Conservation (phyloP, 768 basidiomycete genomes). For the Chalciporus chontae region DNA sequence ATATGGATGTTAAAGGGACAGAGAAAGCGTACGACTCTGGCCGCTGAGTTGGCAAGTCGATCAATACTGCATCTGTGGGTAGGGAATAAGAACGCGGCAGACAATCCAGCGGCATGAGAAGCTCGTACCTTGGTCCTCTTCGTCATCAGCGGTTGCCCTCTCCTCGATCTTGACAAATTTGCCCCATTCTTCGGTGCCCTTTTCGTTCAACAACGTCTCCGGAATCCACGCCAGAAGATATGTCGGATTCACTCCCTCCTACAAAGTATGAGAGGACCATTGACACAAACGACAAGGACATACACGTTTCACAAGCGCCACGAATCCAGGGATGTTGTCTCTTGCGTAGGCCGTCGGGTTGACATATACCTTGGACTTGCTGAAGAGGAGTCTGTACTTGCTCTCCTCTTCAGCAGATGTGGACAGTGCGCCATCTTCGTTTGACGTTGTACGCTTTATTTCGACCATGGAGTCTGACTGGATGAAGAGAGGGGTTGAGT, state of each 20-base stretch:
- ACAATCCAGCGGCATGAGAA: neutral
- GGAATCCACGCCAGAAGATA: slow-evolving; percentile 94
- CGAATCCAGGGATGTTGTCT: slow-evolving; percentile 94
- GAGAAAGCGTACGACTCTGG: slow-evolving; percentile 95
- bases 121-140: slow-evolving; percentile 69
- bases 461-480: slow-evolving; percentile 70
- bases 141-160: slow-evolving; percentile 43
- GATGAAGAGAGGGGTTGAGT: slow-evolving; percentile 8
- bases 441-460: slow-evolving; percentile 46
- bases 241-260: slow-evolving; percentile 74
- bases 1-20: slow-evolving; percentile 85
- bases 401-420: slow-evolving; percentile 44
- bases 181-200: slow-evolving; percentile 80
- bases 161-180: slow-evolving; percentile 88
- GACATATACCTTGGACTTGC: slow-evolving; percentile 93
- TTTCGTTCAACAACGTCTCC: slow-evolving; percentile 77
- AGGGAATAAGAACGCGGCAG: slow-evolving; percentile 5
- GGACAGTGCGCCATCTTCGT: slow-evolving; percentile 14
- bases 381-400: slow-evolving; percentile 75
- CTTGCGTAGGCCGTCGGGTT: slow-evolving; percentile 89
- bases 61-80: slow-evolving; percentile 70
- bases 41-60: slow-evolving; percentile 77
- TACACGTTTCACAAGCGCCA: slow-evolving; percentile 87
- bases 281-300: slow-evolving; percentile 25
- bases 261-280: slow-evolving; percentile 10